phyloP scores from a whole-genome alignment of 2,329 filamentous ascomycete genomes.

The Neoarthrinium moseri region DNA sequence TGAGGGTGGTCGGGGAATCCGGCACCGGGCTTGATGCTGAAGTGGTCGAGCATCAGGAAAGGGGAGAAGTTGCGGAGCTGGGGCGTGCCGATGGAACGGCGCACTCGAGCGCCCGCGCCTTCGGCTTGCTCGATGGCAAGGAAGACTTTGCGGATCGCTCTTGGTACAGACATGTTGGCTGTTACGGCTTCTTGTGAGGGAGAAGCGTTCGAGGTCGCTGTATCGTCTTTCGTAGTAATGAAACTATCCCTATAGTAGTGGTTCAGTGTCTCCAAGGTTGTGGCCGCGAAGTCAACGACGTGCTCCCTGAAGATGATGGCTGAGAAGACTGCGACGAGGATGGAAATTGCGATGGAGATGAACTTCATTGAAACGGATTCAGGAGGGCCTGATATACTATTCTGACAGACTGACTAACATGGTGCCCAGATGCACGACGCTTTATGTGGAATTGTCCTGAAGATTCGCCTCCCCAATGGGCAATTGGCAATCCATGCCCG shows the following conservation, averaged over 20 bases:
- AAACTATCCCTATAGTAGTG: constrained; percentile 9
- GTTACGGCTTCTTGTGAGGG: too few relatives aligned
- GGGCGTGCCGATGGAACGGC: constrained; percentile 82
- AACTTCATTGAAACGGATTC: constrained; percentile 32
- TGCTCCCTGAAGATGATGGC: constrained; percentile 30
- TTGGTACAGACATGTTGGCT: constrained; percentile 64
- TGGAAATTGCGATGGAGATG: constrained; percentile 34
- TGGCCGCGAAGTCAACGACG: constrained; percentile 23
- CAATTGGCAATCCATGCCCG: neutral
- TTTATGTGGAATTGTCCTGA: constrained; percentile 6
- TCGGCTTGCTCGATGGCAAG: constrained; percentile 83
- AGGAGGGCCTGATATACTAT: constrained; percentile 2
- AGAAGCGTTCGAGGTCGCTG: too few relatives aligned
- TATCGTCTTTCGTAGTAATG: constrained; percentile 11
- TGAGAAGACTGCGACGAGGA: constrained; percentile 37
- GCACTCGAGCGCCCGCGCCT: constrained; percentile 82
- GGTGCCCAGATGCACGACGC: neutral
- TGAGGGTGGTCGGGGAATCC: constrained; percentile 89
- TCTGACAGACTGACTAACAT: neutral
- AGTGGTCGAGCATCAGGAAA: constrained; percentile 96
- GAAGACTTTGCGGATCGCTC: constrained; percentile 80
- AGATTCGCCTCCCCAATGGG: constrained; percentile 9
- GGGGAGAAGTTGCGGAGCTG: constrained; percentile 83
- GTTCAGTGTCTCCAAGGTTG: constrained; percentile 19
- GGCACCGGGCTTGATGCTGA: constrained; percentile 73